Evolutionary conservation across 352 stramenopile species (phyloP).

Genomic region (Blastocystis sp.): DNA sequence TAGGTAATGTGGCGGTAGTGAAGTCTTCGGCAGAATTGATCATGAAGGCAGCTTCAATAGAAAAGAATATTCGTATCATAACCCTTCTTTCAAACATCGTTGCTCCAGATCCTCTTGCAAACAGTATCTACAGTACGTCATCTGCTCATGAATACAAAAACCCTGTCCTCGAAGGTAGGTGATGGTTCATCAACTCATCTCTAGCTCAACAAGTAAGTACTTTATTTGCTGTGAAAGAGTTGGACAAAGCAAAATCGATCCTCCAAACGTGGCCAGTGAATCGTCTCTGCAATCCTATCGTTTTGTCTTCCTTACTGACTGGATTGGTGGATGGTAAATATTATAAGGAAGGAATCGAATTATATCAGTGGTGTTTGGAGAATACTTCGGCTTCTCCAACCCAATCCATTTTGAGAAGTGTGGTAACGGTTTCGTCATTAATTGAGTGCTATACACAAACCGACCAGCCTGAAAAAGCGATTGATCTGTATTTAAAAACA

Average conservation of each 20-base stretch:
- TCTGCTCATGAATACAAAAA: background rate
- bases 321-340: constrained; percentile 2
- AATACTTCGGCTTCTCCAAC: background rate
- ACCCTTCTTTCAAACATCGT: constrained; percentile 32
- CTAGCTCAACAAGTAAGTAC: constrained; percentile 51
- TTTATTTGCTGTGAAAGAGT: constrained; percentile 12
- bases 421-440: background rate
- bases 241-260: background rate
- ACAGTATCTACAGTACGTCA: background rate
- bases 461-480: background rate
- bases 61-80: constrained; percentile 61
- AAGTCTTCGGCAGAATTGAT: constrained; percentile 20
- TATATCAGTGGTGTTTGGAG: constrained; percentile 48
- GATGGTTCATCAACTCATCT: background rate
- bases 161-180: constrained; percentile 24
- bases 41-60: constrained; percentile 33
- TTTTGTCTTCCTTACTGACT: constrained; percentile 12
- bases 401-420: background rate
- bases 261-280: background rate
- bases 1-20: background rate
- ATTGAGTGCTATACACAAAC: background rate
- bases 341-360: constrained; percentile 4
- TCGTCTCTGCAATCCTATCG: constrained; percentile 12
- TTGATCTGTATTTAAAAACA: background rate
- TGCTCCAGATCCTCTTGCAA: constrained; percentile 13